Evolutionary conservation across 495 filamentous ascomycete species (phyloP).

Genomic region (Hypoxylon subgilvum): DNA sequence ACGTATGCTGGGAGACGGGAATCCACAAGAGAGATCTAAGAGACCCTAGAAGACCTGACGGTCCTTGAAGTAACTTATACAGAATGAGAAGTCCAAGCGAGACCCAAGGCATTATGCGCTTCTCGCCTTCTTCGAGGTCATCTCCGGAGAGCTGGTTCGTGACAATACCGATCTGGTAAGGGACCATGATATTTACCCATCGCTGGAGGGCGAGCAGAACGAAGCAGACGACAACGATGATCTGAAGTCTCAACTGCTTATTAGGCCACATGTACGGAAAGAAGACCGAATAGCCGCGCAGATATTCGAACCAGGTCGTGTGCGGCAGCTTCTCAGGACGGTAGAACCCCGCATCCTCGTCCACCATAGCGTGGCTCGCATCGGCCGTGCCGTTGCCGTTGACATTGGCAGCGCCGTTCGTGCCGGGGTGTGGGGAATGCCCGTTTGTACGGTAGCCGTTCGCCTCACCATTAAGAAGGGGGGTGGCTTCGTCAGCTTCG

Average conservation of each 20-base stretch:
- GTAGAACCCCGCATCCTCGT: conserved; percentile 59
- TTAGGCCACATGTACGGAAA: conserved; percentile 89
- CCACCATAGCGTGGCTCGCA: conserved; percentile 45
- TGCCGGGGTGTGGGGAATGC: conserved; percentile 32
- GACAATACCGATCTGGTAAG: conserved; percentile 74
- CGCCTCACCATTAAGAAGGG: conserved; percentile 45
- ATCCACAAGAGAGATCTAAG: conserved; percentile 87
- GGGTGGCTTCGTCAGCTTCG: conserved; percentile 57
- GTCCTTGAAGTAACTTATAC: conserved; percentile 85
- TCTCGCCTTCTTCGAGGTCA: conserved; percentile 36
- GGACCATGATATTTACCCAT: conserved; percentile 79
- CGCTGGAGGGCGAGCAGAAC: conserved; percentile 76
- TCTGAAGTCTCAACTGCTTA: conserved; percentile 72
- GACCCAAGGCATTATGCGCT: conserved; percentile 41
- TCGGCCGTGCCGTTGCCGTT: conserved; percentile 36
- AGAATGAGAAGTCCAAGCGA: conserved; percentile 78
- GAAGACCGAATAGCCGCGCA: conserved; percentile 84
- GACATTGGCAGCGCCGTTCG: conserved; percentile 36
- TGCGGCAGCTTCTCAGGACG: conserved; percentile 53
- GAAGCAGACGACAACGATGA: conserved; percentile 81
- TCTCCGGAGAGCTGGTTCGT: conserved; percentile 63
- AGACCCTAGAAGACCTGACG: conserved; percentile 83
- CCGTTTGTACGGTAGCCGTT: conserved; percentile 45
- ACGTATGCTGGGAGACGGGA: conserved; percentile 93
- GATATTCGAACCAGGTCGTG: conserved; percentile 80